Percentiles rank a stretch among this genome's conserved stretches.
phyloP scores from a whole-genome alignment of 2,329 filamentous ascomycete genomes.

The Fusarium tjaetaba region DNA sequence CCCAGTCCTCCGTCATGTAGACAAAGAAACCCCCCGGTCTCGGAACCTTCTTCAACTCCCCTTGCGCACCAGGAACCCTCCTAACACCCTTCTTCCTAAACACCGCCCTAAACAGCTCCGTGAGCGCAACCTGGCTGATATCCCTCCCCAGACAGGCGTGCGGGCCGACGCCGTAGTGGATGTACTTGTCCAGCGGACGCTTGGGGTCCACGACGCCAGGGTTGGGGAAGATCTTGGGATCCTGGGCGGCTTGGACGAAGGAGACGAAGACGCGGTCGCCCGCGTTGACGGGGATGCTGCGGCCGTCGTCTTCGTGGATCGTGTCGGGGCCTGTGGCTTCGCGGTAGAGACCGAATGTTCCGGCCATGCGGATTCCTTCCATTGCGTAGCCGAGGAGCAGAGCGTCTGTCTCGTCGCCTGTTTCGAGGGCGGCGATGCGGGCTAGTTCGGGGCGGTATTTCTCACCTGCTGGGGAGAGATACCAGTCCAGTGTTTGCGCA shows the following conservation, averaged over 20 bases:
- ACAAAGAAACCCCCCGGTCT: slow-evolving; percentile 64
- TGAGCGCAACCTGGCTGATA: slow-evolving; percentile 69
- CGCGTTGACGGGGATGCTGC: slow-evolving; percentile 59
- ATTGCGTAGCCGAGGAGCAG: slow-evolving; percentile 74
- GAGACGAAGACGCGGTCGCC: slow-evolving; percentile 72
- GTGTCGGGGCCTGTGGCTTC: slow-evolving; percentile 58
- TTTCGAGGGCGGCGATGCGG: slow-evolving; percentile 64
- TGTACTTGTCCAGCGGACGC: slow-evolving; percentile 71
- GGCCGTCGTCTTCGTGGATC: slow-evolving; percentile 62
- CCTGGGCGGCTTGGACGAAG: slow-evolving; percentile 66
- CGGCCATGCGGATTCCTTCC: slow-evolving; percentile 76
- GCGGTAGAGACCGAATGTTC: slow-evolving; percentile 70
- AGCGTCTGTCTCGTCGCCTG: slow-evolving; percentile 67
- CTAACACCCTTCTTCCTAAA: slow-evolving; percentile 70
- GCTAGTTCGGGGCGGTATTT: slow-evolving; percentile 69
- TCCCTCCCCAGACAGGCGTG: slow-evolving; percentile 71
- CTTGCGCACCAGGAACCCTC: slow-evolving; percentile 70
- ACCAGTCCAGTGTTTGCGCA: slow-evolving; percentile 78
- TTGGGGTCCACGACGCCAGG: slow-evolving; percentile 69
- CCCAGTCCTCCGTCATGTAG: slow-evolving; percentile 75
- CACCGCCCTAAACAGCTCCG: slow-evolving; percentile 73
- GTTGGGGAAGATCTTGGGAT: slow-evolving; percentile 68
- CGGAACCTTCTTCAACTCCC: slow-evolving; percentile 72
- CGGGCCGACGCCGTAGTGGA: slow-evolving; percentile 71
- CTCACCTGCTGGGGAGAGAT: slow-evolving; percentile 67